These are phyloP conservation scores for Citeromyces hawaiiensis DNA, from an alignment of 1,139 yeast genomes.

Conservation along the genomic window DNA sequence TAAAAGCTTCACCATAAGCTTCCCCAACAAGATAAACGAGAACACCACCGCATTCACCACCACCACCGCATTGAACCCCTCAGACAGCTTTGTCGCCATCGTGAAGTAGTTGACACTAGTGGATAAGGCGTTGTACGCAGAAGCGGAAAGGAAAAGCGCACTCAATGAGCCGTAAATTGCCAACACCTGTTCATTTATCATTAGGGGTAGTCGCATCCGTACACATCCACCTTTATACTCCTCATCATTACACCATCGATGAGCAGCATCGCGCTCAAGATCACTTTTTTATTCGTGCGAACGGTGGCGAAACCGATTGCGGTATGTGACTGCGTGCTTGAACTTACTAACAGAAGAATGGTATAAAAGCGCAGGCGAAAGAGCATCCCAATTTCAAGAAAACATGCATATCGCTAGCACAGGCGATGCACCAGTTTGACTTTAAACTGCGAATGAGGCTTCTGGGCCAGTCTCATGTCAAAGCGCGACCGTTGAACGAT, in stretches of 20 bases:
- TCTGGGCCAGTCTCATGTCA: conserved; percentile 40
- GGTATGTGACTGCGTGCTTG: conserved; percentile 16
- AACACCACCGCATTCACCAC: neutral
- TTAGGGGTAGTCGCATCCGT: neutral
- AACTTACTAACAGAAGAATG: conserved; percentile 18
- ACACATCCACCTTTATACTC: neutral
- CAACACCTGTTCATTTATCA: neutral
- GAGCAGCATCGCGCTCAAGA: conserved; percentile 47
- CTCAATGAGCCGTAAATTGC: neutral
- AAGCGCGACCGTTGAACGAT: conserved; percentile 71
- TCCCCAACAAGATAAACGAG: neutral
- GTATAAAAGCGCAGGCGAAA: conserved; percentile 64
- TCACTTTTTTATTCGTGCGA: conserved; percentile 61
- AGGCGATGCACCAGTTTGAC: conserved; percentile 57
- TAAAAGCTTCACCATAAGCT: conserved; percentile 19
- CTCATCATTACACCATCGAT: conserved; percentile 3
- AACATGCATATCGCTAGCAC: conserved; percentile 62
- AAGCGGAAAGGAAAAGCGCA: neutral
- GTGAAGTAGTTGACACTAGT: neutral
- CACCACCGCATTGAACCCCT: neutral
- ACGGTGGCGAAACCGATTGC: conserved; percentile 82
- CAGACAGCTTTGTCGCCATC: neutral
- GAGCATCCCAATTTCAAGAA: conserved; percentile 54
- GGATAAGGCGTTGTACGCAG: neutral
- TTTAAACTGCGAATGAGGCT: conserved; percentile 47